Evolutionary conservation across 2,329 filamentous ascomycete species (phyloP).

Genomic region (Colletotrichum shisoi): DNA sequence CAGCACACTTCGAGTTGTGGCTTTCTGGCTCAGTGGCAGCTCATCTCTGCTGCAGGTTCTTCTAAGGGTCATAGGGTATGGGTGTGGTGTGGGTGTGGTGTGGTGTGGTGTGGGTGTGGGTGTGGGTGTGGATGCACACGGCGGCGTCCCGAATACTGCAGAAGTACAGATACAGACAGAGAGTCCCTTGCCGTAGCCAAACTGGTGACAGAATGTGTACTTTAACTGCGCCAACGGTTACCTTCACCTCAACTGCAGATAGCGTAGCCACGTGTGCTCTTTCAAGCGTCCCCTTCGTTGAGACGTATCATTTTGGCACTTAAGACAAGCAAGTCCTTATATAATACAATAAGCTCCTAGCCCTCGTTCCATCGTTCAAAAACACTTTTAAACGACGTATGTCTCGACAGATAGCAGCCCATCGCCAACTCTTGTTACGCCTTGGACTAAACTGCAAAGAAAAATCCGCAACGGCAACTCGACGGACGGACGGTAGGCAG

Average conservation of each 20-base stretch:
- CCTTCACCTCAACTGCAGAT: background rate
- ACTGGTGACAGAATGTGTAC: background rate
- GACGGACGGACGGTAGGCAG: slow-evolving; percentile 4
- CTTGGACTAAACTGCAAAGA: slow-evolving; percentile 7
- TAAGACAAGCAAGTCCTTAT: slow-evolving; percentile 9
- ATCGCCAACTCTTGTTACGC: background rate
- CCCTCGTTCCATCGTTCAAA: background rate
- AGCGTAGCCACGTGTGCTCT: background rate
- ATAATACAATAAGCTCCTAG: background rate
- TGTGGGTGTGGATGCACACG: background rate
- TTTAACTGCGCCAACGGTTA: background rate
- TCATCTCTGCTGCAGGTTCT: background rate
- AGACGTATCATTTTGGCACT: background rate
- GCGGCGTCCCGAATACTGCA: background rate
- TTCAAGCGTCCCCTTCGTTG: slow-evolving; percentile 4
- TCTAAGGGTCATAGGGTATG: background rate
- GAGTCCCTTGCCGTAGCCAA: slow-evolving; percentile 2
- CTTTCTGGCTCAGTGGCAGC: background rate
- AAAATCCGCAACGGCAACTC: background rate
- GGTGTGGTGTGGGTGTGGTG: background rate
- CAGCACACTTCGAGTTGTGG: too few relatives aligned
- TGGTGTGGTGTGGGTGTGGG: background rate
- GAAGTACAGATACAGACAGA: too few relatives aligned
- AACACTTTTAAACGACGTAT: background rate
- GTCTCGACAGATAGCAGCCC: background rate